Evolutionary conservation across 805 yeast genomes (phyloP).

Genomic region (Soucietia sequanensis): DNA sequence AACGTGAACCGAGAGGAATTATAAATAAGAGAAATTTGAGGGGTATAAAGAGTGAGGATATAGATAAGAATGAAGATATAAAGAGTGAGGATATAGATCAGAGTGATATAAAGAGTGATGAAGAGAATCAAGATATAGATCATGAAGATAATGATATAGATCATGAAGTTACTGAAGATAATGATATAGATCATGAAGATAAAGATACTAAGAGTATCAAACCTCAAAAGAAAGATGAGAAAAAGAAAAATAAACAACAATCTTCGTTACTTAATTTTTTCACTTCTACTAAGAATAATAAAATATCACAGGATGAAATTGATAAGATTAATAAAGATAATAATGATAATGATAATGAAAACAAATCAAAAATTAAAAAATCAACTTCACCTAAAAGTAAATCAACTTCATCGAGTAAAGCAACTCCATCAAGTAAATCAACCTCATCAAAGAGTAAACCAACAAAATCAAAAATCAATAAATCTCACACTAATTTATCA

Average conservation of each 20-base stretch:
- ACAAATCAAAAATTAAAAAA: not conserved
- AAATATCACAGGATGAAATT: not conserved
- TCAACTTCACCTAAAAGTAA: not conserved
- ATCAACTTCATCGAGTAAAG: not conserved
- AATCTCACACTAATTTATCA: not conserved
- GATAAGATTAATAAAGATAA: not conserved
- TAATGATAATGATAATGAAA: not conserved
- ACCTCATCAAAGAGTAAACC: slow-evolving; percentile 1
- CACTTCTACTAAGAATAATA: too few relatives aligned
- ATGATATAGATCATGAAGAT: too few relatives aligned
- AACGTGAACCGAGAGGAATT: slow-evolving; percentile 22
- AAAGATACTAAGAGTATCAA: too few relatives aligned
- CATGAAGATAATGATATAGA: too few relatives aligned
- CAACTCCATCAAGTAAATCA: slow-evolving; percentile 2
- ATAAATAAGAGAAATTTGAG: too few relatives aligned
- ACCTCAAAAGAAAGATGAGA: too few relatives aligned
- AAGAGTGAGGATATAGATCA: too few relatives aligned
- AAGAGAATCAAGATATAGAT: not conserved
- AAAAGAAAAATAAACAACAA: too few relatives aligned
- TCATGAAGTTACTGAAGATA: not conserved
- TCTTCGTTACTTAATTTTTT: not conserved
- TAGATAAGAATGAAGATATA: too few relatives aligned
- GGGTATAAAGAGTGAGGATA: too few relatives aligned
- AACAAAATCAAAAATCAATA: slow-evolving; percentile 5
- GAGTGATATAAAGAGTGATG: too few relatives aligned